Base-by-base conservation (phyloP, 495 filamentous ascomycete species). In the Lepidopterella palustris region DNA sequence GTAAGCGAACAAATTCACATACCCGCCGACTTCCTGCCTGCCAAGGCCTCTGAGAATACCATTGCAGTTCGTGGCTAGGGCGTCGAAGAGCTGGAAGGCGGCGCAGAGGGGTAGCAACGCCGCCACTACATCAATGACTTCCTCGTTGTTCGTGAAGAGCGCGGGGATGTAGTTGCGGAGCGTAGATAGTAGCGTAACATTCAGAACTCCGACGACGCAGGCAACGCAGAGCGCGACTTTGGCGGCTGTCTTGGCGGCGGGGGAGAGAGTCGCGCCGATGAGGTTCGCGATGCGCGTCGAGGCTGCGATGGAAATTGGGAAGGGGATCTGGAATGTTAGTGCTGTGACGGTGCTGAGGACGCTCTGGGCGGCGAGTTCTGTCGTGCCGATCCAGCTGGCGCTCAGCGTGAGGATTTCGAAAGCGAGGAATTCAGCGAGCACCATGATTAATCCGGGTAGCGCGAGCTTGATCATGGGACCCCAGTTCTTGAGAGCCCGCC, bases 11-110 rank as follows among this genome's bases (percentile, higher is more conserved):
- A 97, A 69, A 64, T 89, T 90, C 27, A 92, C 84, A 70, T 91
- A 96, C 4, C 92, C 90, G 1, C 92, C 91, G 51, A 97, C 81
- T 62, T 90, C 84, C 70, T 96, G 92, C 31, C 87, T 80, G 2
- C 92, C 91, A 27, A 92, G 80, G 9, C 92, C 92, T 23, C 92
- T 80, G 27, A 97, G 76, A 29, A 96, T 75, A 20, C 92, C 92
- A 64, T 92, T 90, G 63, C 86, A 88, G 62, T 84, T 86, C 6
- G 84, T 79, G 0, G 90, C 85, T 45, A 93, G 69, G 11, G 86
- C 82, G 68, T 97, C 92, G 61, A 92, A 90, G 1, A 93, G 79
- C 71, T 97, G 92, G 78, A 95, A 95, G 0, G 89, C 79, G 0
- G 90, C 90, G 51, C 85, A 87, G 0, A 96, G 66, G 1, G 92